A percentile compares a stretch with the other conserved stretches of the same genome.
phyloP scores from a whole-genome alignment of 352 stramenopile genomes.

The Sclerospora graminicola region DNA sequence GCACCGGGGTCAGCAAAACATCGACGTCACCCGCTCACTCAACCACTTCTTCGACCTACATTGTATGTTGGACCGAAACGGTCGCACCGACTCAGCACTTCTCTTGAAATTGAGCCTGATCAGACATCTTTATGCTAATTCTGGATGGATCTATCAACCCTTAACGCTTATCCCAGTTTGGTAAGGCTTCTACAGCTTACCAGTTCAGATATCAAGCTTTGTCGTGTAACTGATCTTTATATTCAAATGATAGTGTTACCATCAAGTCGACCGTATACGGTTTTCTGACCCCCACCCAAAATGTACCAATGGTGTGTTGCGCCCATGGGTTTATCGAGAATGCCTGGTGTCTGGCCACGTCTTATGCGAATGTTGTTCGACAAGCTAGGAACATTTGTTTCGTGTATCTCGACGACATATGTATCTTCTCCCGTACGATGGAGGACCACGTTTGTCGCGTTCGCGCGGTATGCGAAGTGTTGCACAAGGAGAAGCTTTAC shows the following conservation, averaged over 20 bases:
- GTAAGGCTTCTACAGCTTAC: too few species aligned
- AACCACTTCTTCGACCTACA: too few species aligned
- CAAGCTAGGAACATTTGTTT: conserved; percentile 18
- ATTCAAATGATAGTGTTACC: conserved; percentile 13
- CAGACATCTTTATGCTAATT: too few species aligned
- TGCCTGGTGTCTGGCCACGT: conserved; percentile 26
- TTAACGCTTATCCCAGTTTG: too few species aligned
- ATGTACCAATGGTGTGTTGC: conserved; percentile 34
- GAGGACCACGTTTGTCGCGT: conserved; percentile 15
- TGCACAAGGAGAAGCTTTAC: conserved; percentile 15
- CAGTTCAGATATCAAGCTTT: too few species aligned
- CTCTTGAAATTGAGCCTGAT: too few species aligned
- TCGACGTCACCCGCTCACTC: too few species aligned
- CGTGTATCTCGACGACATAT: conserved; percentile 32
- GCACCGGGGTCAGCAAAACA: too few species aligned
- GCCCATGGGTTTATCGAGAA: conserved; percentile 28
- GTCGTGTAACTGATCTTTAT: too few species aligned
- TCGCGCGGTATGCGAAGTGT: conserved; percentile 11
- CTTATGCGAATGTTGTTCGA: conserved; percentile 26
- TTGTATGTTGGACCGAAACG: too few species aligned
- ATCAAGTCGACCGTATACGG: conserved; percentile 12
- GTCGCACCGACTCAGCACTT: too few species aligned
- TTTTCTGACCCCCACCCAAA: conserved; percentile 23
- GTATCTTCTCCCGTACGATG: conserved; percentile 14
- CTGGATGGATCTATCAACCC: too few species aligned